Percentiles rank a stretch among this genome's conserved stretches.
These are phyloP conservation scores for Yamadazyma membranifaciens DNA, from an alignment of 1,139 yeast genomes.

Conservation along the genomic window DNA sequence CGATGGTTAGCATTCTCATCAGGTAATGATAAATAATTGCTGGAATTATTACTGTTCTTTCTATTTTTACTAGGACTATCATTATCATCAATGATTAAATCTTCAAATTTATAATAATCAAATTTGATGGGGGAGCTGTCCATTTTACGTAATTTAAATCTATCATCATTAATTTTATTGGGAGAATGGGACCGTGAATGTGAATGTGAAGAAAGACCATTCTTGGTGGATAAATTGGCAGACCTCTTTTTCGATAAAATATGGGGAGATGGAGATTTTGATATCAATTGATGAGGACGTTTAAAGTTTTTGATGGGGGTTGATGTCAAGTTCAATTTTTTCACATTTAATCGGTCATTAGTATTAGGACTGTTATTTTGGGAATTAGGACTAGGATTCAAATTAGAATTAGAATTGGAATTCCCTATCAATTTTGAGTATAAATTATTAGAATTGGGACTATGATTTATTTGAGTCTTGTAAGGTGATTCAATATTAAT, in stretches of 20 bases:
- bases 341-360: background rate
- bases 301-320: constrained; percentile 37
- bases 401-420: background rate
- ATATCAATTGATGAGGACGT: constrained; percentile 46
- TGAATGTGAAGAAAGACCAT: too few species aligned
- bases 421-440: background rate
- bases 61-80: constrained; percentile 33
- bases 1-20: background rate
- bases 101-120: constrained; percentile 33
- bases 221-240: constrained; percentile 5
- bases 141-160: constrained; percentile 18
- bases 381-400: constrained; percentile 5
- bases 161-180: background rate
- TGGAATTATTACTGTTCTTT: constrained; percentile 14
- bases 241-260: constrained; percentile 10
- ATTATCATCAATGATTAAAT: constrained; percentile 22
- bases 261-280: constrained; percentile 46
- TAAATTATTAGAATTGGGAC: background rate
- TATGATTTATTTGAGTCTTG: background rate
- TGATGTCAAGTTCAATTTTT: constrained; percentile 9
- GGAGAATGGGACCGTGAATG: background rate
- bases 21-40: too few species aligned
- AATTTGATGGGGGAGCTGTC: constrained; percentile 18
- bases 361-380: background rate
- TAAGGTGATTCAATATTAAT: constrained; percentile 18